Evolutionary conservation across 108 stramenopile genomes (phyloP), one percentile per base, ranked within the genome.

Genomic region (Aureococcus anophagefferens): DNA sequence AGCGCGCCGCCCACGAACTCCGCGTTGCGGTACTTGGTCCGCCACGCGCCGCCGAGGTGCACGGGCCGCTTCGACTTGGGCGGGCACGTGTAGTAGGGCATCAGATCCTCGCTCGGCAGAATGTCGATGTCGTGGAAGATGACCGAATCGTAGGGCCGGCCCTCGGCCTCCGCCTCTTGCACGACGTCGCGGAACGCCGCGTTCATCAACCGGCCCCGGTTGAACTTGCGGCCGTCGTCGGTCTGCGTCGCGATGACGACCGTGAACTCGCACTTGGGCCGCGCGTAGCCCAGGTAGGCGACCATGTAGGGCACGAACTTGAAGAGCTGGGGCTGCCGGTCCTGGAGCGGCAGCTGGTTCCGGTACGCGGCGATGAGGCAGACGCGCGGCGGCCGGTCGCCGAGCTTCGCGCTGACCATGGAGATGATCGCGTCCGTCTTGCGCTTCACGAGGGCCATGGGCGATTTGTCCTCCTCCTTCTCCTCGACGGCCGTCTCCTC

Each of bases 261-360:
- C 25, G 4, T 59, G 25, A 59, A 59, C 1, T 59, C 51, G 21
- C 21, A 28, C 13, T 11, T 3, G 21, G 51, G 51, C 25, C 51
- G 51, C 17, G 21, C 17, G 25, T 28, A 25, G 17, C 51, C 51
- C 7, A 59, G 51, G 51, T 9, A 59, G 21, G 51, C 51, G 51
- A 59, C 25, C 51, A 59, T 59, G 51, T 59, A 59, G 14, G 51
- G 51, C 51, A 59, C 51, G 51, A 59, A 59, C 51, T 59, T 59
- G 51, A 59, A 59, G 7, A 59, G 13, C 51, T 59, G 51, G 7
- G 51, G 21, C 51, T 59, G 51, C 7, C 51, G 51, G 51, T 59
- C 51, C 51, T 59, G 51, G 17, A 59, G 25, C 21, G 51, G 51
- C 3, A 59, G 25, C 25, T 59, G 51, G 51, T 59, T 59, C 51